Conservation (phyloP, 192 early-diverging fungal genomes). For the Linderina pennispora region DNA sequence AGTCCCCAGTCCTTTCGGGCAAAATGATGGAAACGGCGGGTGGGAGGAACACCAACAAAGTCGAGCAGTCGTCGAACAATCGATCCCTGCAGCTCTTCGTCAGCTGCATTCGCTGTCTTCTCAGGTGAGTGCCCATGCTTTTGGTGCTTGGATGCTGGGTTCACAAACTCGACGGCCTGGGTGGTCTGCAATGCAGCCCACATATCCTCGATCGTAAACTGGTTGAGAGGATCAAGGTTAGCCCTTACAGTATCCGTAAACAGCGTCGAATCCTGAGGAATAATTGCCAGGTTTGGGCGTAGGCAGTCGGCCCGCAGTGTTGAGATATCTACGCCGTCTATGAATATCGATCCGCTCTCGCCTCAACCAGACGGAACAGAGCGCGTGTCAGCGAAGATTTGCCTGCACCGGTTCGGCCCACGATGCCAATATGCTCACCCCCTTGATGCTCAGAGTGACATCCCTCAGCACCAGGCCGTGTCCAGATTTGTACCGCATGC, state of each 20-base stretch:
- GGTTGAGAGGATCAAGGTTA: slow-evolving; percentile 58
- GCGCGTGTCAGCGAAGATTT: slow-evolving; percentile 55
- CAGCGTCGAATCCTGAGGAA: slow-evolving; percentile 55
- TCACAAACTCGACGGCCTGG: too few relatives aligned
- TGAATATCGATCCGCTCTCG: slow-evolving; percentile 47
- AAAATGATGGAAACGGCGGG: too few relatives aligned
- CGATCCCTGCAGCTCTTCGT: too few relatives aligned
- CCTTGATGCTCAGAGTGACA: slow-evolving; percentile 39
- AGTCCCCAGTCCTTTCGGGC: too few relatives aligned
- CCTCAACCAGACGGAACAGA: slow-evolving; percentile 57
- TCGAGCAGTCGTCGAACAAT: too few relatives aligned
- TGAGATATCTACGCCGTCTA: slow-evolving; percentile 48
- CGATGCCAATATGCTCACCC: slow-evolving; percentile 60
- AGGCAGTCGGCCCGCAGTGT: slow-evolving; percentile 47
- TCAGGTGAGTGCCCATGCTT: too few relatives aligned
- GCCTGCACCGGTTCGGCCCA: slow-evolving; percentile 54
- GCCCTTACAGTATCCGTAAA: slow-evolving; percentile 55
- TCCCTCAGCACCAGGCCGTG: slow-evolving; percentile 22
- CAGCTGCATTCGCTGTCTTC: too few relatives aligned
- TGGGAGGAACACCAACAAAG: too few relatives aligned
- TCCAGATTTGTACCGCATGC: slow-evolving; percentile 11
- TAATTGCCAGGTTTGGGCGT: slow-evolving; percentile 45
- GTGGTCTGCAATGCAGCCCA: too few relatives aligned
- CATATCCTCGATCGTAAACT: too few relatives aligned
- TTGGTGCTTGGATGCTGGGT: too few relatives aligned